Evolutionary conservation across 352 stramenopile species (phyloP).

Genomic region (Globisporangium alternatum): DNA sequence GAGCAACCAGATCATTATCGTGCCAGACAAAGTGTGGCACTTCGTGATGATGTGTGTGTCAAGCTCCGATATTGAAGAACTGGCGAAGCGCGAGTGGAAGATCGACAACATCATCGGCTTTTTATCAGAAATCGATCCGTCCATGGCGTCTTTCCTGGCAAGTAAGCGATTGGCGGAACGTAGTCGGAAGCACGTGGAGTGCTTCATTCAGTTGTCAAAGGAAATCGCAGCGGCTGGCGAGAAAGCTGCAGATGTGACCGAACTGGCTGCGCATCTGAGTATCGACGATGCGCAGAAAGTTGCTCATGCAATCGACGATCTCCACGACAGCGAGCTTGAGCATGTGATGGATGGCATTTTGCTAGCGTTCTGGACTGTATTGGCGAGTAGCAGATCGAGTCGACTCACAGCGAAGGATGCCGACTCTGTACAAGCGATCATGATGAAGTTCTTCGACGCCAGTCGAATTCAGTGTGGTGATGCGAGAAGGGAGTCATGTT

Average conservation of each 20-base stretch:
- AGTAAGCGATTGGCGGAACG: conserved; percentile 24
- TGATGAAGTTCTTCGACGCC: conserved; percentile 19
- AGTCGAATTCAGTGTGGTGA: neutral
- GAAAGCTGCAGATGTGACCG: conserved; percentile 8
- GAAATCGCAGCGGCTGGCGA: conserved; percentile 13
- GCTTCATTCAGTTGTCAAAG: conserved; percentile 30
- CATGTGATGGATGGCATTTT: conserved; percentile 7
- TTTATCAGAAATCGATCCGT: conserved; percentile 13
- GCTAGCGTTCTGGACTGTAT: conserved; percentile 21
- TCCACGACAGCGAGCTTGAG: conserved; percentile 11
- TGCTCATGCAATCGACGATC: conserved; percentile 20
- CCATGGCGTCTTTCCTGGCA: conserved; percentile 19
- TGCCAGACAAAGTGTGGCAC: conserved; percentile 38
- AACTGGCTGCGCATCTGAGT: conserved; percentile 19
- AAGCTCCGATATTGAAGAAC: conserved; percentile 19
- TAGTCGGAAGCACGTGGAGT: conserved; percentile 24
- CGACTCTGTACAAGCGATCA: conserved; percentile 24
- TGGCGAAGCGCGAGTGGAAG: conserved; percentile 32
- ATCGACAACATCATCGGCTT: conserved; percentile 31
- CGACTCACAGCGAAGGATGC: conserved; percentile 13
- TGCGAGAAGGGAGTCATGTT: neutral
- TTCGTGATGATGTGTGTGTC: conserved; percentile 35
- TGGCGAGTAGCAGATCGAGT: conserved; percentile 1
- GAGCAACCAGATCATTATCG: conserved; percentile 16
- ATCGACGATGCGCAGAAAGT: conserved; percentile 28